Evolutionary conservation across 306 rosid genomes (phyloP), one percentile per base, ranked within the genome.

Genomic region (Vigna radiata): DNA sequence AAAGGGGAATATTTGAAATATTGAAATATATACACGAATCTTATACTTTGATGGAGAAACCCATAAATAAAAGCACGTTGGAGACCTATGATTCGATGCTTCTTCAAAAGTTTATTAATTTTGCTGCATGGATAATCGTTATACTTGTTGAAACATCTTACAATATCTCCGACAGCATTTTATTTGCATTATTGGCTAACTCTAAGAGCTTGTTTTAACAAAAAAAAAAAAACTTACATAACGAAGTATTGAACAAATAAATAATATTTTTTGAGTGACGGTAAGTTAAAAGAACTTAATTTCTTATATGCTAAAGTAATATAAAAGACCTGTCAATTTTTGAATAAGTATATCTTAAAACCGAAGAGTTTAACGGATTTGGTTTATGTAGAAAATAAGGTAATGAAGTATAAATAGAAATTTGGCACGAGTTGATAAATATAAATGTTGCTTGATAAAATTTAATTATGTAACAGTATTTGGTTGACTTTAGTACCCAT

Each of bases 1-100:
- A 47, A 78, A 59, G 63, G 19, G 52, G 81, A 77, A 68, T 77
- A 29, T 13, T 52, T 53, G 75, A 77, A 63, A 15, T 1, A 6
- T 61, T 61, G 44, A 61, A 60, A 53, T n/a, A 1, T n/a, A 18
- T 17, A 60, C 64, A 25, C 1, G 53, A 64, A 54, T 65, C 53
- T 21, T 21, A n/a, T 37, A 43, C 53, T 76, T 55, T 43, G 19
- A 37, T 18, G 1, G 23, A 39, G 16, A 65, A 10, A 43, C 33
- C 33, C 4, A 43, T 10, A 9, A 0, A 43, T 13, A 37, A 6
- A 50, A 49, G 53, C 79, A 76, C 41, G 63, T 48, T 62, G 49
- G 33, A 8, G 11, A 75, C 31, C 64, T 14, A 8, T 21, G 47
- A 43, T 8, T 43, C 47, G 14, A 10, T 37, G 9, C 16, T 31